These are phyloP conservation scores for Adiantum capillusveneris DNA, from an alignment of 75 land plant genomes.

Conservation along the genomic window DNA sequence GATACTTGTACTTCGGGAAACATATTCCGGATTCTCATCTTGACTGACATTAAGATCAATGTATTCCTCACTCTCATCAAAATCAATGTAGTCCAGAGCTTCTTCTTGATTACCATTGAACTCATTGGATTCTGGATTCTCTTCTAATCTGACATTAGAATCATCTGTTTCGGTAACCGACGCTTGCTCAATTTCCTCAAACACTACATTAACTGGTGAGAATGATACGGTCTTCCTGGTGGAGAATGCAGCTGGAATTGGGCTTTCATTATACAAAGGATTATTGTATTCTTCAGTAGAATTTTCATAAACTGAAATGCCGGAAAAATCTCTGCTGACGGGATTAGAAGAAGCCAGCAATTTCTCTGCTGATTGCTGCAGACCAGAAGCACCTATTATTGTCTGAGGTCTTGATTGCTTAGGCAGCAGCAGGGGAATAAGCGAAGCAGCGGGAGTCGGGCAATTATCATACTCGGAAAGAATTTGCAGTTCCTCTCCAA, in stretches of 20 bases:
- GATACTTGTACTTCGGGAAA: no score
- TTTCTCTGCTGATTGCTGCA: neutral
- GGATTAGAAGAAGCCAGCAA: neutral
- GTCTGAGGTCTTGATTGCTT: neutral
- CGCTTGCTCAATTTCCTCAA: neutral
- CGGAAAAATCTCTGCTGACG: neutral
- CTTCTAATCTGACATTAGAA: no score
- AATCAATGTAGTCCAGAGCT: no score
- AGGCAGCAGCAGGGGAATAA: neutral
- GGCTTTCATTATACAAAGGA: conserved; percentile 1
- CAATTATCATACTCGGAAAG: neutral
- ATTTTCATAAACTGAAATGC: neutral
- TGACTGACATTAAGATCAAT: no score
- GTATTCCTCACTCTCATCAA: no score
- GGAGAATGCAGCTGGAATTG: neutral
- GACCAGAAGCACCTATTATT: neutral
- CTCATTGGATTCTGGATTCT: no score
- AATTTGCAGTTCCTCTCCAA: neutral
- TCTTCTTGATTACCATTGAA: no score
- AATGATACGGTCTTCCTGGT: neutral
- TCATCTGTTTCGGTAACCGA: no score
- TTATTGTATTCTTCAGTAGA: neutral
- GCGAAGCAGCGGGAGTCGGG: neutral
- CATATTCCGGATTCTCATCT: no score
- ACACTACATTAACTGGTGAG: conserved; percentile 1